Evolutionary conservation across 805 yeast species (phyloP).

Genomic region (Candida boidinii): DNA sequence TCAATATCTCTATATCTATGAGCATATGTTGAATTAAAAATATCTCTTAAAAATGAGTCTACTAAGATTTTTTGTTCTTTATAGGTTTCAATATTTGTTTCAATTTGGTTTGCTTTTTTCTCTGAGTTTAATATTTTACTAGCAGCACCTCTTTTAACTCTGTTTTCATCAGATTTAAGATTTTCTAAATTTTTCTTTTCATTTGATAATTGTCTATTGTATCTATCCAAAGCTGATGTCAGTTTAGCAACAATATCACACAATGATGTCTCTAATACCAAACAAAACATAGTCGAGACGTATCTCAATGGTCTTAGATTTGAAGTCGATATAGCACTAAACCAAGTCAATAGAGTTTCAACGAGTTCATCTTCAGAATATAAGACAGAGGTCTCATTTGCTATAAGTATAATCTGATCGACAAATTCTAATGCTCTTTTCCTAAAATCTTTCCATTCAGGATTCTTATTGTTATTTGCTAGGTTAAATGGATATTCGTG

Average conservation of each 20-base stretch:
- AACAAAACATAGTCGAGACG: slow-evolving; percentile 50
- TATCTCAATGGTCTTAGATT: slow-evolving; percentile 64
- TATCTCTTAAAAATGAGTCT: slow-evolving; percentile 52
- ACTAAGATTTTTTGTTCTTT: slow-evolving; percentile 42
- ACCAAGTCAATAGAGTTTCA: slow-evolving; percentile 63
- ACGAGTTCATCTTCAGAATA: slow-evolving; percentile 38
- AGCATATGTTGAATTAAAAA: slow-evolving; percentile 57
- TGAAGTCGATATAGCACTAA: slow-evolving; percentile 62
- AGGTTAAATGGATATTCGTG: slow-evolving; percentile 60
- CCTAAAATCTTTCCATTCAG: slow-evolving; percentile 39
- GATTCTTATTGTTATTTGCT: slow-evolving; percentile 31
- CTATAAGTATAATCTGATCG: slow-evolving; percentile 36
- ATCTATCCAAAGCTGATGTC: slow-evolving; percentile 29
- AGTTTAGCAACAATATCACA: slow-evolving; percentile 38
- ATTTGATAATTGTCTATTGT: slow-evolving; percentile 33
- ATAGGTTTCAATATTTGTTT: slow-evolving; percentile 31
- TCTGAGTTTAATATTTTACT: slow-evolving; percentile 24
- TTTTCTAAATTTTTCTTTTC: slow-evolving; percentile 16
- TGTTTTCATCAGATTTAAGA: slow-evolving; percentile 13
- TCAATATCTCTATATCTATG: slow-evolving; percentile 80
- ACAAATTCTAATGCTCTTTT: slow-evolving; percentile 50
- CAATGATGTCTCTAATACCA: slow-evolving; percentile 52
- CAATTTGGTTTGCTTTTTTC: slow-evolving; percentile 38
- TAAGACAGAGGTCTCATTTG: slow-evolving; percentile 56
- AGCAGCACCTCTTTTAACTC: slow-evolving; percentile 22